Evolutionary conservation across 1,139 yeast species (phyloP).

Genomic region (Oligophagozyma castellii): DNA sequence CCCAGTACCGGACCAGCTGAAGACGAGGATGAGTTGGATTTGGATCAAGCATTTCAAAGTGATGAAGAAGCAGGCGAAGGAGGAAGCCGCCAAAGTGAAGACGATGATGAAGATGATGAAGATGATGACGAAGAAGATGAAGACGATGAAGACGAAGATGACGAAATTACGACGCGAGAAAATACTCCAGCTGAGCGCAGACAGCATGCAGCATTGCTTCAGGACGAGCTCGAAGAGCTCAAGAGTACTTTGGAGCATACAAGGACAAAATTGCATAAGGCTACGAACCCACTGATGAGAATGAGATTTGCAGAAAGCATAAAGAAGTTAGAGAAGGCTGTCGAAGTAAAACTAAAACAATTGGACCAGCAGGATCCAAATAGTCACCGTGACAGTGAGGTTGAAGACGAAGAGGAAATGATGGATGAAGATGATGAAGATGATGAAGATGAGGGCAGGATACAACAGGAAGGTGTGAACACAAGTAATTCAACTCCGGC

Average conservation of each 20-base stretch:
- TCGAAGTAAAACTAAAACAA: conserved; percentile 70
- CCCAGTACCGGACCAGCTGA: conserved; percentile 20
- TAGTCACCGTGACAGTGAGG: conserved; percentile 23
- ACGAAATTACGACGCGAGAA: conserved; percentile 14
- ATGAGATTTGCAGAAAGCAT: conserved; percentile 79
- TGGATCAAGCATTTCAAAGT: conserved; percentile 23
- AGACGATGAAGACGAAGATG: conserved; percentile 44
- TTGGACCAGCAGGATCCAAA: conserved; percentile 27
- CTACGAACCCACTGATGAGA: conserved; percentile 77
- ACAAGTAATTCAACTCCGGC: conserved; percentile 13
- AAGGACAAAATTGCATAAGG: conserved; percentile 57
- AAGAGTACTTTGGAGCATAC: conserved; percentile 70
- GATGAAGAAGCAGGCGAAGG: conserved; percentile 29
- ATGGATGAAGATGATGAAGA: conserved; percentile 21
- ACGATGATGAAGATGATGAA: conserved; percentile 32
- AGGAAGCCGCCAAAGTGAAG: conserved; percentile 16
- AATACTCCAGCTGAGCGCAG: conserved; percentile 27
- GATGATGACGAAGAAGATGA: conserved; percentile 39
- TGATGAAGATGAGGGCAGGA: conserved; percentile 14
- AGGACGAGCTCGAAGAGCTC: conserved; percentile 77
- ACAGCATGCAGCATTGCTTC: conserved; percentile 64
- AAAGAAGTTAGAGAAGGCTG: conserved; percentile 63
- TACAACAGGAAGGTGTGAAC: conserved; percentile 28
- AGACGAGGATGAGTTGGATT: conserved; percentile 22
- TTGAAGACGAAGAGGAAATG: conserved; percentile 22